These are phyloP conservation scores for Hymenoscyphus scutula DNA, from an alignment of 2,329 filamentous ascomycete genomes.

Conservation along the genomic window DNA sequence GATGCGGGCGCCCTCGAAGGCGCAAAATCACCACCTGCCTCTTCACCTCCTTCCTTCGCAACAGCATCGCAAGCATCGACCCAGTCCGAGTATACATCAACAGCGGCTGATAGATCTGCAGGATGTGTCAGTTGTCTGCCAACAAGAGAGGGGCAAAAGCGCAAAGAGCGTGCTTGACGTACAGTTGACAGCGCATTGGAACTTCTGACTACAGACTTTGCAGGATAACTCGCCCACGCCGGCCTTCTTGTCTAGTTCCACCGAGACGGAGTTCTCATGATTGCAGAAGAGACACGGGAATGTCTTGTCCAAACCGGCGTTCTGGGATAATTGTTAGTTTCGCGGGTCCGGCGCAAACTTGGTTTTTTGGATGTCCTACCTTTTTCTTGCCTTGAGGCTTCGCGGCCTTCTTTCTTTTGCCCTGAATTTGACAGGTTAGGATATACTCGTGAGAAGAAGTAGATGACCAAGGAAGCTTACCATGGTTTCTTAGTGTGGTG, in stretches of 20 bases:
- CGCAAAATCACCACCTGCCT: conserved; percentile 31
- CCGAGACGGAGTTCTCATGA: conserved; percentile 86
- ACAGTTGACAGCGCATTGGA: conserved; percentile 94
- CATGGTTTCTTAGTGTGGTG: conserved; percentile 9
- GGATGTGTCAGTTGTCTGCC: conserved; percentile 36
- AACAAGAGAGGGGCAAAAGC: conserved; percentile 71
- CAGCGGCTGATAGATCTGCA: conserved; percentile 79
- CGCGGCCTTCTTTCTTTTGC: conserved; percentile 91
- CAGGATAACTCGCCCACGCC: conserved; percentile 83
- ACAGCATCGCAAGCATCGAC: conserved; percentile 86
- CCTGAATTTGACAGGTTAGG: conserved; percentile 50
- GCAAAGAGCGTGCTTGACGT: conserved; percentile 37
- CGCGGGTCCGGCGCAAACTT: conserved; percentile 7
- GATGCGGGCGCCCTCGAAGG: conserved; percentile 24
- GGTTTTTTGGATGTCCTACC: conserved; percentile 49
- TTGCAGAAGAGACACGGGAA: conserved; percentile 99
- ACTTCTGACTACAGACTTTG: conserved; percentile 90
- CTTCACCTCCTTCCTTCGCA: conserved; percentile 56
- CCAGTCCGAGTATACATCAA: conserved; percentile 98
- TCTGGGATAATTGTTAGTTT: conserved; percentile 41
- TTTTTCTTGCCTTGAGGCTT: conserved; percentile 81
- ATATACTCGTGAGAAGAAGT: background rate
- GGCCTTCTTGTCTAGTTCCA: conserved; percentile 91
- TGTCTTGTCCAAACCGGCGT: conserved; percentile 72
- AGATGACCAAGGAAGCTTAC: background rate